Evolutionary conservation across 2,329 filamentous ascomycete genomes (phyloP), one percentile per base, ranked within the genome.

Genomic region (Pseudocercospora cruenta): DNA sequence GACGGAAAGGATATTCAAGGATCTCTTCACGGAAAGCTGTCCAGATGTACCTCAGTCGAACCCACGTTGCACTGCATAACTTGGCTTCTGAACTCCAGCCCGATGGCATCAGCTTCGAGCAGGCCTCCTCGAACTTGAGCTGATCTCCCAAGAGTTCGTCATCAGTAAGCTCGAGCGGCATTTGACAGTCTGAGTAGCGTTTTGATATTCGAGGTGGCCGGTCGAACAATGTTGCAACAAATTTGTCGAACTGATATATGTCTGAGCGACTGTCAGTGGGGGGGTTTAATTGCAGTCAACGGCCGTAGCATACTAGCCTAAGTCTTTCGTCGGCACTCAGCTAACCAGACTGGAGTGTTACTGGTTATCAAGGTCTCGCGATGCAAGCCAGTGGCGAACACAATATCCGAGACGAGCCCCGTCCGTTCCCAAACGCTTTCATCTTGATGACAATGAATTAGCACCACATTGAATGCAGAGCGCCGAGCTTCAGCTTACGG

Each of bases 401-500:
- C 88, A 9, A 91, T 91, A 58, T 91, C 87, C 45, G 87, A 86
- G 21, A 94, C 78, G 72, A 93, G 85, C 0, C 91, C 70, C 53
- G 65, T 21, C 5, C 51, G 31, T 21, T 58, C 21, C 61, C 66
- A 70, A 1, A 70, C 68, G 19, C 58, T 60, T 9, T 64, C 60
- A 60, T 66, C 43, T 47, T 7, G 6, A 21, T 22, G 31, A 47
- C 7, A 47, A 7, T 8, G n/a, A 19, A 19, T 47, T 22, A 47
- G 43, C 43, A 22, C 21, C 43, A 8, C n/a, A 22, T 47, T 1
- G 9, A 22, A 19, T 14, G 12, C 31, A 33, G 31, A 33, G 31
- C 8, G 31, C 31, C 31, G 31, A 33, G 7, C 31, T 33, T 47
- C n/a, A 47, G 43, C 43, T 47, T 47, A 47, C 43, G 63, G 33